phyloP scores from a whole-genome alignment of 140 eudicot species.

The Oenanthe javanica region DNA sequence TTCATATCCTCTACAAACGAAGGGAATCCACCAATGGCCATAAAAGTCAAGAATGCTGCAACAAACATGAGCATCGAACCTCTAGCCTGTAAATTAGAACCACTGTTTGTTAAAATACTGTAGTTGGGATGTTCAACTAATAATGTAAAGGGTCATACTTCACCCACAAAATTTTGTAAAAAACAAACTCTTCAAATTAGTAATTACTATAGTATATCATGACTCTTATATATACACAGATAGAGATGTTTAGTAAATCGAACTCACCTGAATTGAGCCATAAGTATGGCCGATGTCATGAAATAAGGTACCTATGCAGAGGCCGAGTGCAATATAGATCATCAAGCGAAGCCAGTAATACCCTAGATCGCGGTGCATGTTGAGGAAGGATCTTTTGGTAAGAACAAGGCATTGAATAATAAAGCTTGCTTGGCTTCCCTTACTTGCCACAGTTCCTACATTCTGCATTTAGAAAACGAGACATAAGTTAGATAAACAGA shows the following conservation, averaged over 20 bases:
- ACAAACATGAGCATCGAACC: constrained; percentile 56
- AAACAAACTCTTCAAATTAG: no score
- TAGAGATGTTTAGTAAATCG: neutral
- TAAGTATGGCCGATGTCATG: constrained; percentile 4
- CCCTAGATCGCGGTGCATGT: constrained; percentile 7
- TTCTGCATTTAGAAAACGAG: neutral
- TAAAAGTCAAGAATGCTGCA: constrained; percentile 47
- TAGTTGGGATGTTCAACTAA: neutral
- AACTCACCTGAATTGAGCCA: constrained; percentile 1
- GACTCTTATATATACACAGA: neutral
- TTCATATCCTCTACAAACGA: constrained; percentile 66
- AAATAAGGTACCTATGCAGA: constrained; percentile 3
- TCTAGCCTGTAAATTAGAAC: constrained; percentile 37
- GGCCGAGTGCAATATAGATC: neutral
- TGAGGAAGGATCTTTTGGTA: constrained; percentile 11
- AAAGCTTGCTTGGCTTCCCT: constrained; percentile 16
- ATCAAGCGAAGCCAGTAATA: constrained; percentile 12
- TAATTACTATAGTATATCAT: no score
- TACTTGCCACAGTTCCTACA: neutral
- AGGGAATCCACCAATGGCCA: constrained; percentile 71
- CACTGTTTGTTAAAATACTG: neutral
- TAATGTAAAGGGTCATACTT: neutral
- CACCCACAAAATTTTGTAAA: no score
- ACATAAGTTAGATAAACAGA: neutral
- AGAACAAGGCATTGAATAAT: neutral